Evolutionary conservation across 352 stramenopile genomes (phyloP).

Genomic region (Phytopythium vexans): DNA sequence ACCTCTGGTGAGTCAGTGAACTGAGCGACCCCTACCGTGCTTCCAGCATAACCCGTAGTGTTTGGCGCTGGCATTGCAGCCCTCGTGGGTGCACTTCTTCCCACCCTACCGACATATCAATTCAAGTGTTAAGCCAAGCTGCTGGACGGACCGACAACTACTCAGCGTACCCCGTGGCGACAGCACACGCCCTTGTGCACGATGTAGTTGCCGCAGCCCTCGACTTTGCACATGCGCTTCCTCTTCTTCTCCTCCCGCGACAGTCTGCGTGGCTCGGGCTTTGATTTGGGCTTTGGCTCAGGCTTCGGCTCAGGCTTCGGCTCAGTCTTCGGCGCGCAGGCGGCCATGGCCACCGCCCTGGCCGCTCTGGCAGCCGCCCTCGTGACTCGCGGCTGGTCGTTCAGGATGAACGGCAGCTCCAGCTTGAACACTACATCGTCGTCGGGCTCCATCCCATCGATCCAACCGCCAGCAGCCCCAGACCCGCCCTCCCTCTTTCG

Average conservation of each 20-base stretch:
- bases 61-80: slow-evolving; percentile 46
- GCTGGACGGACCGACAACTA: too few relatives aligned
- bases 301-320: not conserved
- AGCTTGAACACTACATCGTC: slow-evolving; percentile 9
- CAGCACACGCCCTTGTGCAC: slow-evolving; percentile 44
- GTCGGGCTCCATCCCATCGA: not conserved
- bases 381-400: slow-evolving; percentile 7
- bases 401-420: slow-evolving; percentile 21
- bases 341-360: not conserved
- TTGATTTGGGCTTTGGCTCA: not conserved
- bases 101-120: slow-evolving; percentile 24
- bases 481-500: too few relatives aligned
- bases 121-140: not conserved
- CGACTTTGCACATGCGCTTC: slow-evolving; percentile 26
- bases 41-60: slow-evolving; percentile 41
- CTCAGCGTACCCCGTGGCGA: slow-evolving; percentile 20
- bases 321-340: not conserved
- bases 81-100: slow-evolving; percentile 39
- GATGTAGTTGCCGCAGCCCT: slow-evolving; percentile 47
- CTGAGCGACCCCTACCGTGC: slow-evolving; percentile 17
- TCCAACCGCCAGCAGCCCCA: not conserved
- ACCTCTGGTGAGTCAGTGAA: slow-evolving; percentile 1
- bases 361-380: slow-evolving; percentile 2
- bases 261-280: not conserved
- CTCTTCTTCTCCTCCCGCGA: slow-evolving; percentile 37